phyloP scores from a whole-genome alignment of 2,329 filamentous ascomycete species.

The Cladobotryum mycophilum region DNA sequence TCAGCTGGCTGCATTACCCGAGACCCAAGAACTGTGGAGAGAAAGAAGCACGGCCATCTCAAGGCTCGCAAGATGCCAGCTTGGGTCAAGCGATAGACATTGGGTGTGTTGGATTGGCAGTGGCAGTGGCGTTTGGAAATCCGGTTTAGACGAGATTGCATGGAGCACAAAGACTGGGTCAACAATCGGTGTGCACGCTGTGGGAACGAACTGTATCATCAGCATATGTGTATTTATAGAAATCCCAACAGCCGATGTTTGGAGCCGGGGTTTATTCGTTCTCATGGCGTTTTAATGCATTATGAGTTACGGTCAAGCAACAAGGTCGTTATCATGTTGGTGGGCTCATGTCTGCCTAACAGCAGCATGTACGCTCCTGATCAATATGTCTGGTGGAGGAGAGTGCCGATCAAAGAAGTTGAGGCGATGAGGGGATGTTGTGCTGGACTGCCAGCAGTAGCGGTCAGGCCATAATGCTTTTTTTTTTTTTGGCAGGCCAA shows the following conservation, averaged over 20 bases:
- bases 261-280: not conserved
- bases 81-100: conserved; percentile 77
- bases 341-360: no score
- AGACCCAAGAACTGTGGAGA: conserved; percentile 87
- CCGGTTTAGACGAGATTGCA: conserved; percentile 7
- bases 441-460: not conserved
- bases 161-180: not conserved
- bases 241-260: conserved; percentile 1
- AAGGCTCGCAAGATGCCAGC: conserved; percentile 98
- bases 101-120: not conserved
- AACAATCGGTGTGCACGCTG: not conserved
- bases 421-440: not conserved
- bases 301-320: no score
- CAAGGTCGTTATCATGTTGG: no score
- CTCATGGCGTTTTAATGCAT: not conserved
- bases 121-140: conserved; percentile 1
- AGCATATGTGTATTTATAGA: conserved; percentile 11
- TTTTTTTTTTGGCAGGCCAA: no score
- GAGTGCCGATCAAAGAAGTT: no score
- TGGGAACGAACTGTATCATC: conserved; percentile 8
- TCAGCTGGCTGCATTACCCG: conserved; percentile 88
- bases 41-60: conserved; percentile 93
- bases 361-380: no score
- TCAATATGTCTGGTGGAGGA: no score
- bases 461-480: no score